Conservation (phyloP, 1,284 basidiomycete species). For the Tremellales sp. region DNA sequence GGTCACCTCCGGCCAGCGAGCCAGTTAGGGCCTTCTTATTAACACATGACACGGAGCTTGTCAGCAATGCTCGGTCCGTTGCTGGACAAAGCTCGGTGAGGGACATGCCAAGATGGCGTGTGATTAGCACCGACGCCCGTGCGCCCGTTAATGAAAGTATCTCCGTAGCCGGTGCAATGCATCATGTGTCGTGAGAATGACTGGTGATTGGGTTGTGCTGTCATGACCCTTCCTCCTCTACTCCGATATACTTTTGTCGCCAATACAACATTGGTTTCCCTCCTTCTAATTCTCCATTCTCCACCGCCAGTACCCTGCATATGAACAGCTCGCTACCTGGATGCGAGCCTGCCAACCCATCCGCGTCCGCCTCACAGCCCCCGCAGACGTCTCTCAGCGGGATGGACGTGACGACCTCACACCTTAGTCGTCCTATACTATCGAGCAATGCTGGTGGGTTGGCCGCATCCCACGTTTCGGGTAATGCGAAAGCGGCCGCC, state of each 20-base stretch:
- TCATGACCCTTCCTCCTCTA: constrained; percentile 3
- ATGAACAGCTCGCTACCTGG: constrained; percentile 44
- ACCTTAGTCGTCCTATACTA: constrained; percentile 14
- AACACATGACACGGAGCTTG: too few relatives aligned
- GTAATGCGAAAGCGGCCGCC: constrained; percentile 19
- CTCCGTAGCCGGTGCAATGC: too few relatives aligned
- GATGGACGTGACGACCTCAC: constrained; percentile 11
- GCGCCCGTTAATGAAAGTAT: too few relatives aligned
- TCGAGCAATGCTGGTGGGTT: constrained; percentile 7
- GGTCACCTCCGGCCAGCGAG: too few relatives aligned
- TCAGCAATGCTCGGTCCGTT: too few relatives aligned
- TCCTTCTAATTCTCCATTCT: constrained; percentile 11
- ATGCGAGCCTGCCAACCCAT: constrained; percentile 3
- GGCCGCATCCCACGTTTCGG: constrained; percentile 15
- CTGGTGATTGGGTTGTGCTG: not conserved
- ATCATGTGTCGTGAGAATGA: too few relatives aligned
- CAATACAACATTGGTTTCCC: constrained; percentile 34
- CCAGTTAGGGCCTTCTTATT: too few relatives aligned
- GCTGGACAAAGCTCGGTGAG: too few relatives aligned
- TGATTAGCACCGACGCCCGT: too few relatives aligned
- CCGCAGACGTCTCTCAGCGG: constrained; percentile 9
- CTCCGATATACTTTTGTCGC: constrained; percentile 28
- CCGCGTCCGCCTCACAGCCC: not conserved
- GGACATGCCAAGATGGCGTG: too few relatives aligned
- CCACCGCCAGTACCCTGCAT: constrained; percentile 36